phyloP scores from a whole-genome alignment of 2,329 filamentous ascomycete genomes.

The Apiospora kogelbergensis region DNA sequence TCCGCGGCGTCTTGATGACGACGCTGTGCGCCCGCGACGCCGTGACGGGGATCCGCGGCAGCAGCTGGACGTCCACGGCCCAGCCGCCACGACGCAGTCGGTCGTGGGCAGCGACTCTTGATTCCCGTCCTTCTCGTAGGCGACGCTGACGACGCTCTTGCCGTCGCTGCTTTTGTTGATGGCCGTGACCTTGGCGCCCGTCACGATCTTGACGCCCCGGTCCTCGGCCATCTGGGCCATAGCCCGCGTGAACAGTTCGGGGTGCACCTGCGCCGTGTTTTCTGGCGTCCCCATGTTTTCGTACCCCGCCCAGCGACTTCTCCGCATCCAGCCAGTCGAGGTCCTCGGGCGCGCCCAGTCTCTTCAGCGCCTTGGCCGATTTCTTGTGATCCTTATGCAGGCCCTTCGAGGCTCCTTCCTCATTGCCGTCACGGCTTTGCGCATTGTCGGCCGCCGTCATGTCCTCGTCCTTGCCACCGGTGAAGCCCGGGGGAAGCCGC shows the following conservation, averaged over 20 bases:
- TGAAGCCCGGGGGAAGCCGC: conserved; percentile 26
- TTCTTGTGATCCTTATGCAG: conserved; percentile 33
- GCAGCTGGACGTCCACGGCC: conserved; percentile 46
- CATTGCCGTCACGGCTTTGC: conserved; percentile 9
- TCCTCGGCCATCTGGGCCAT: conserved; percentile 70
- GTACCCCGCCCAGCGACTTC: conserved; percentile 43
- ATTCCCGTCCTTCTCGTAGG: conserved; percentile 17
- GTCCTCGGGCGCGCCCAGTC: conserved; percentile 48
- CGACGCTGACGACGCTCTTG: conserved; percentile 17
- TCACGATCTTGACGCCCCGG: conserved; percentile 42
- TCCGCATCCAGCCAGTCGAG: conserved; percentile 67
- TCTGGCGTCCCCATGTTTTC: conserved; percentile 44
- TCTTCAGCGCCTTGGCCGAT: conserved; percentile 23
- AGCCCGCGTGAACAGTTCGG: conserved; percentile 71
- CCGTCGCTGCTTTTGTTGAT: conserved; percentile 22
- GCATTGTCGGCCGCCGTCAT: not conserved
- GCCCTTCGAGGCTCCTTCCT: conserved; percentile 21
- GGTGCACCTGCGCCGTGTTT: conserved; percentile 77
- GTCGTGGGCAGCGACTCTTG: conserved; percentile 26
- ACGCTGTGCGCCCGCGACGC: conserved; percentile 46
- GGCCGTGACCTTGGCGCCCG: conserved; percentile 23
- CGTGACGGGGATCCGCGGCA: conserved; percentile 42
- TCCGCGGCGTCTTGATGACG: conserved; percentile 37
- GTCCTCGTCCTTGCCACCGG: not conserved
- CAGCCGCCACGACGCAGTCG: conserved; percentile 38